Evolutionary conservation across 1,284 basidiomycete genomes (phyloP), one percentile per base, ranked within the genome.

Genomic region (Tylopilus orsonianus): DNA sequence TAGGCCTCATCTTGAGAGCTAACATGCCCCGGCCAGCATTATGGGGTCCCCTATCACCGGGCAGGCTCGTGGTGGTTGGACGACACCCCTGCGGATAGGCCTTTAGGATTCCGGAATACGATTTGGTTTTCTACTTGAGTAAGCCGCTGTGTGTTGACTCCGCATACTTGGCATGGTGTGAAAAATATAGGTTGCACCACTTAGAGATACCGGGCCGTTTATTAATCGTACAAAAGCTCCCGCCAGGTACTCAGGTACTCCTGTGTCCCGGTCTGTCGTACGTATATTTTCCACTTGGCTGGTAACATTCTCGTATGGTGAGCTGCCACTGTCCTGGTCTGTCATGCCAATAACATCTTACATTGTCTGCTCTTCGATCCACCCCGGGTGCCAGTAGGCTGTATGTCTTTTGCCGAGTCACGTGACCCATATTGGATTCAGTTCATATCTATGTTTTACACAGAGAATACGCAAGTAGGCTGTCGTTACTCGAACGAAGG

Each of bases 371-470:
- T 2, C 71, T 84, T 40, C 74, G 82, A 3, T 79, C 85, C 55
- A 62, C 84, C 12, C 29, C 46, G 18, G 30, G 41, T 20, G 26
- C 26, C 26, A 10, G 10, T 6, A 45, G n/a, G 35, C 22, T 41
- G 8, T 3, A 12, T 71, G 13, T 42, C 33, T 40, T 19, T 29
- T 16, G 6, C 6, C 26, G 26, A 26, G 26, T 10, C 26, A 26
- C 10, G 26, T 26, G 26, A 26, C 26, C 26, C 10, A 5, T 26
- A 10, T 52, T 69, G 85, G 16, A 80, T 85, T 57, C 62, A 83
- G 27, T 73, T 82, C 49, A 75, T 85, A 35, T 77, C 78, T 4
- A 83, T 82, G 76, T 84, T 82, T 61, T 84, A 85, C 61, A 81
- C 78, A 66, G 83, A 82, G 62, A 70, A 81, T 38, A 81, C 84